Evolutionary conservation across 1,284 basidiomycete species (phyloP), one percentile per base, ranked within the genome.

Genomic region (Trametes hirsuta): DNA sequence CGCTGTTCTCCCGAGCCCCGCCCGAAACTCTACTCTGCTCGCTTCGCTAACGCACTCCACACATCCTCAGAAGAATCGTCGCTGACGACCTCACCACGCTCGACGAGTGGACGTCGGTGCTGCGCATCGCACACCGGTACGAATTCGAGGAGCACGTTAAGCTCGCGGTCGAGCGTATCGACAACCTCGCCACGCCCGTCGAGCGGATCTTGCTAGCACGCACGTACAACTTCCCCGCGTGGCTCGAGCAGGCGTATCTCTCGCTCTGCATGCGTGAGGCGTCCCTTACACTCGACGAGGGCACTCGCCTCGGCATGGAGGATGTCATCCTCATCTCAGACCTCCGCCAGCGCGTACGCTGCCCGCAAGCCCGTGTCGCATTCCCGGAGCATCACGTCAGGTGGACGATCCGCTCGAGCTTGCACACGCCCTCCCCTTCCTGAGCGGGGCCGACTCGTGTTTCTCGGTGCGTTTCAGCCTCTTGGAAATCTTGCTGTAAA

Each of bases 61-160:
- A 30, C 30, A 30, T 30, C 44, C 24, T 15, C 57, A 71, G 70
- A 52, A 57, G 64, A 45, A 57, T 63, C 21, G 51, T 55, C 30
- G 51, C 58, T 4, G 66, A 64, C 21, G 68, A 69, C 53, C 55
- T 66, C 6, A 41, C 55, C 25, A 64, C 69, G 24, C 60, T 65
- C 18, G 65, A 68, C 9, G 69, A 74, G 35, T 74, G 73, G 73
- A 63, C 66, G 3, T 70, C 70, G 45, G 68, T 74, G 24, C 66
- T 74, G 18, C 55, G 54, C 36, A 59, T 74, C 36, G 56, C 71
- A n/a, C 66, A 62, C 41, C 64, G 58, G 51, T 72, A 65, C 65
- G 61, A 59, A 6, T 71, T 72, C 58, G 55, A 63, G 2, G 61
- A 45, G 21, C 61, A 69, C 46, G 66, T 69, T n/a, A 45, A 55